Evolutionary conservation across 1,139 yeast genomes (phyloP).

Genomic region (Blastobotrys aristatus): DNA sequence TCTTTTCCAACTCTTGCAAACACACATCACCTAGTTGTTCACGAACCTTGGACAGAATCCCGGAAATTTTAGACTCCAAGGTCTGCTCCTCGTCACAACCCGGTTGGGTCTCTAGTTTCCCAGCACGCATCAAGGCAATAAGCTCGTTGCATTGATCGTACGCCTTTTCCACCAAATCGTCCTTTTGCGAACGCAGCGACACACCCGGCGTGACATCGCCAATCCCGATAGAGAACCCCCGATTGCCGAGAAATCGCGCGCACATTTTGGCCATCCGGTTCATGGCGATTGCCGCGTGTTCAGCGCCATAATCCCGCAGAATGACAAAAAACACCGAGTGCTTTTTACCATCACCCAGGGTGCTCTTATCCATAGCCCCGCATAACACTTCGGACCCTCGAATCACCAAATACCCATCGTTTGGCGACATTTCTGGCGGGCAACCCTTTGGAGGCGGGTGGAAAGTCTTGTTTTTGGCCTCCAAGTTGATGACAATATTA

Average conservation of each 20-base stretch:
- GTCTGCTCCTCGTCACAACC: constrained; percentile 99
- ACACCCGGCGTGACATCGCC: constrained; percentile 94
- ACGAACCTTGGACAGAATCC: constrained; percentile 90
- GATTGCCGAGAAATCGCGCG: constrained; percentile 88
- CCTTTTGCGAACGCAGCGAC: constrained; percentile 72
- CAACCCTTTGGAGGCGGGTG: constrained; percentile 61
- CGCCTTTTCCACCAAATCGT: constrained; percentile 84
- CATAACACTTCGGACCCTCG: constrained; percentile 84
- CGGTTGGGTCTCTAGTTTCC: constrained; percentile 95
- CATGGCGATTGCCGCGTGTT: constrained; percentile 94
- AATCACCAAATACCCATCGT: constrained; percentile 89
- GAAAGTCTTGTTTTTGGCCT: constrained; percentile 90
- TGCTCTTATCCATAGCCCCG: constrained; percentile 96
- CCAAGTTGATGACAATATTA: constrained; percentile 81
- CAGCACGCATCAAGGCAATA: constrained; percentile 71
- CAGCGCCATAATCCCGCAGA: constrained; percentile 89
- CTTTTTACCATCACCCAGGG: constrained; percentile 96
- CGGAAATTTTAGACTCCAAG: constrained; percentile 95
- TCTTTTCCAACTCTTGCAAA: constrained; percentile 80
- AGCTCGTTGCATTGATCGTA: constrained; percentile 89
- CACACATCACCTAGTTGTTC: constrained; percentile 99
- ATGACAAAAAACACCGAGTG: constrained; percentile 95
- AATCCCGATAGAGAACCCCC: constrained; percentile 97
- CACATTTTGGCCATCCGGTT: constrained; percentile 97
- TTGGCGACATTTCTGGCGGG: constrained; percentile 95